A percentile compares a stretch with the other conserved stretches of the same genome.
phyloP scores from a whole-genome alignment of 2,329 filamentous ascomycete genomes.

The Colletotrichum neosansevieriae region DNA sequence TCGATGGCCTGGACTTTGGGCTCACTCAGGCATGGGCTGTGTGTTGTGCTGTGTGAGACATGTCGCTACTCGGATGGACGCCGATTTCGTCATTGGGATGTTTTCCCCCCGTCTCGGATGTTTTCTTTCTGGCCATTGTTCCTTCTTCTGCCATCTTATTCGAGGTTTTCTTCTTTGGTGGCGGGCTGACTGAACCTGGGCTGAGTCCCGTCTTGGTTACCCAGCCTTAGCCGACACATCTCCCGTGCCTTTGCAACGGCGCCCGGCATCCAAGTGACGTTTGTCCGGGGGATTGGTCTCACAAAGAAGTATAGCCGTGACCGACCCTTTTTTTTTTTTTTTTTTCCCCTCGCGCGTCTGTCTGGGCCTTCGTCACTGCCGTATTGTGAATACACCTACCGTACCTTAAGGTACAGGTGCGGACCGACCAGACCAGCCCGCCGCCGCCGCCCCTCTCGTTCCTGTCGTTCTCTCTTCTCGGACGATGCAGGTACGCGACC shows the following conservation, averaged over 20 bases:
- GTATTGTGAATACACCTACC: no score
- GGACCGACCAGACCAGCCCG: neutral
- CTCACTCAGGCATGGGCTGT: conserved; percentile 4
- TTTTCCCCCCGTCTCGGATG: neutral
- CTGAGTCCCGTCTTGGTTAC: no score
- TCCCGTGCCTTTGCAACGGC: conserved; percentile 12
- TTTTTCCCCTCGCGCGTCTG: neutral
- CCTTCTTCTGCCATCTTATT: conserved; percentile 4
- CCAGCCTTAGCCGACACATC: neutral
- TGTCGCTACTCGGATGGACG: neutral
- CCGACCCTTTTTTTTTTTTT: neutral
- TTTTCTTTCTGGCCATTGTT: conserved; percentile 2
- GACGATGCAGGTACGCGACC: neutral
- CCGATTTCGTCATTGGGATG: conserved; percentile 10
- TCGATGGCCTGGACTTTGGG: conserved; percentile 22
- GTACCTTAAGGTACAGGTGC: no score
- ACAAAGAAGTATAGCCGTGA: neutral
- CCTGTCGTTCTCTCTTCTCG: neutral
- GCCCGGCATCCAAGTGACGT: conserved; percentile 22
- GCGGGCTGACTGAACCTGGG: neutral
- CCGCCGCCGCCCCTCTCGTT: neutral
- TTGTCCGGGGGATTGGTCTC: neutral
- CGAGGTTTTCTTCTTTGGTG: neutral
- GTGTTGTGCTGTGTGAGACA: conserved; percentile 8
- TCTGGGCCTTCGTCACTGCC: no score